These are phyloP conservation scores for Aspergillaceae sp. DNA, from an alignment of 2,329 filamentous ascomycete genomes.

Conservation along the genomic window DNA sequence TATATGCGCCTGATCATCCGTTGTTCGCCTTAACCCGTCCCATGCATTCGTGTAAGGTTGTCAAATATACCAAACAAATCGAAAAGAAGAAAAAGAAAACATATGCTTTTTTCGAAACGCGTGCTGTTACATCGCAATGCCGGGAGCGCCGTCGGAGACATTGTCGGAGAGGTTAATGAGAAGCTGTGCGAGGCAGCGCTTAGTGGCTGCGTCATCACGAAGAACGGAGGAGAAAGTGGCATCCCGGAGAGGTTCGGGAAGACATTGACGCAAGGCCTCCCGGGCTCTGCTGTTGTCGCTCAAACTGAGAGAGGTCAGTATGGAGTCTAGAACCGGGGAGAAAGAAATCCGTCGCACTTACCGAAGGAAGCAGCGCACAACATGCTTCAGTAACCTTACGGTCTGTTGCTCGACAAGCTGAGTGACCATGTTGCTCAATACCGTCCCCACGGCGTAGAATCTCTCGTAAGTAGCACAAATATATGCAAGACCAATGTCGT, in stretches of 20 bases:
- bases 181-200: slow-evolving; percentile 93
- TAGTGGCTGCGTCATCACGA: slow-evolving; percentile 92
- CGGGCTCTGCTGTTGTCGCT: slow-evolving; percentile 94
- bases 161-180: slow-evolving; percentile 94
- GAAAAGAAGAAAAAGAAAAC: slow-evolving; percentile 9
- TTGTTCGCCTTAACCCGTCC: slow-evolving; percentile 32
- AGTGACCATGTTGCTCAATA: slow-evolving; percentile 96
- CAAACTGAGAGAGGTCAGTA: slow-evolving; percentile 47
- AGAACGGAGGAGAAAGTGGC: slow-evolving; percentile 95
- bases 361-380: slow-evolving; percentile 94
- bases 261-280: slow-evolving; percentile 88
- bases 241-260: slow-evolving; percentile 96
- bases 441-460: slow-evolving; percentile 95
- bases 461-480: slow-evolving; percentile 98
- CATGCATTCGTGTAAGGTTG: slow-evolving; percentile 33
- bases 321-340: neutral
- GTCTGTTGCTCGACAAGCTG: slow-evolving; percentile 97
- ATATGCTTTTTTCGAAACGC: slow-evolving; percentile 17
- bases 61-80: slow-evolving; percentile 26
- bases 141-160: slow-evolving; percentile 49
- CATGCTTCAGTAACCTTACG: slow-evolving; percentile 89
- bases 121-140: slow-evolving; percentile 32
- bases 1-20: slow-evolving; percentile 31
- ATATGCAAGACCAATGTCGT: slow-evolving; percentile 93
- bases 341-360: slow-evolving; percentile 37